These are phyloP conservation scores for Sodiomyces alkalinus DNA, from an alignment of 2,329 filamentous ascomycete genomes.

Conservation along the genomic window DNA sequence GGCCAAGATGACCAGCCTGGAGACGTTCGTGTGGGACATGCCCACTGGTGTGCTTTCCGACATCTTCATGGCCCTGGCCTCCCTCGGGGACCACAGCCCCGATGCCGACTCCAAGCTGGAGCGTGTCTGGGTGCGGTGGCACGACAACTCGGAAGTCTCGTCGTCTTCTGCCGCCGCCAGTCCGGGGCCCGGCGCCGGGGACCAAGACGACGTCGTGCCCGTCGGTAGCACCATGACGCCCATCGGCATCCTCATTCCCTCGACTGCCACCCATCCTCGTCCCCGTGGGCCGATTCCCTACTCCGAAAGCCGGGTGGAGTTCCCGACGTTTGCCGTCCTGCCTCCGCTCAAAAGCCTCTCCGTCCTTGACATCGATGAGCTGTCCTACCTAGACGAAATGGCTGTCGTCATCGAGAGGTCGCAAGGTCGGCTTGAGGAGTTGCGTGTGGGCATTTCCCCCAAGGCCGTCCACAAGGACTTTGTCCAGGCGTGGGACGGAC, in stretches of 20 bases:
- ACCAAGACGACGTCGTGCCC: constrained; percentile 12
- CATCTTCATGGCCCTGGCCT: constrained; percentile 66
- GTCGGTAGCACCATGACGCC: constrained; percentile 23
- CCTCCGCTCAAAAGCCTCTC: constrained; percentile 60
- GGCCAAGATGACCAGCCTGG: constrained; percentile 68
- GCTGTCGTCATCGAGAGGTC: constrained; percentile 61
- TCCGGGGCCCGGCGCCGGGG: constrained; percentile 7
- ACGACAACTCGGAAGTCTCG: constrained; percentile 48
- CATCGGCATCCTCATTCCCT: constrained; percentile 22
- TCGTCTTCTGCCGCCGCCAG: constrained; percentile 17
- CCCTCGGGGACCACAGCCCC: constrained; percentile 45
- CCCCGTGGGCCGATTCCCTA: constrained; percentile 27
- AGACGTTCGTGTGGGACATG: constrained; percentile 82
- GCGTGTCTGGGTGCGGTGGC: constrained; percentile 68
- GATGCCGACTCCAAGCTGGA: constrained; percentile 50
- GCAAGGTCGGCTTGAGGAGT: constrained; percentile 47
- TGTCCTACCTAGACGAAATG: constrained; percentile 75
- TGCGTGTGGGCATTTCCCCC: constrained; percentile 56
- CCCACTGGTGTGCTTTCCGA: constrained; percentile 69
- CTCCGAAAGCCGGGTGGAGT: constrained; percentile 49
- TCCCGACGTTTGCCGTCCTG: constrained; percentile 65
- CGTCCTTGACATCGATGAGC: constrained; percentile 68
- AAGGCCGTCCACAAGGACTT: constrained; percentile 32
- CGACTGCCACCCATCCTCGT: constrained; percentile 14
- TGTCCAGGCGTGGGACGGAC: constrained; percentile 46